Conservation (phyloP, 768 basidiomycete species). For the Galerina marginata region DNA sequence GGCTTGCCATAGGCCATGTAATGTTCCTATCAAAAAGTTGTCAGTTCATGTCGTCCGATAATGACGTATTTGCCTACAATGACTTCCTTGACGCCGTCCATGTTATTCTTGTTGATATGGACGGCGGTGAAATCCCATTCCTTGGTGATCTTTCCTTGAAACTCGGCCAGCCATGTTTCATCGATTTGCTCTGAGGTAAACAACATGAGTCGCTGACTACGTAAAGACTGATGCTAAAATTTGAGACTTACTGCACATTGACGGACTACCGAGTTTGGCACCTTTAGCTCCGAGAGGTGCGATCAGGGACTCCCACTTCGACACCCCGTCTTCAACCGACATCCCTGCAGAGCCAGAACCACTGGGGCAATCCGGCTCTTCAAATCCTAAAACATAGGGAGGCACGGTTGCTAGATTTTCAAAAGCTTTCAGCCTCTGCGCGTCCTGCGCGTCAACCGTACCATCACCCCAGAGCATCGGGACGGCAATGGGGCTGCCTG, state of each 20-base stretch:
- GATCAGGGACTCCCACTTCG: constrained; percentile 45
- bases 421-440: constrained; percentile 42
- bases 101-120: constrained; percentile 53
- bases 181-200: constrained; percentile 46
- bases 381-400: constrained; percentile 48
- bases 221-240: neutral
- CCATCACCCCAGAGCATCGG: constrained; percentile 57
- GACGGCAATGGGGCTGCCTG: constrained; percentile 44
- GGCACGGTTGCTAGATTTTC: constrained; percentile 39
- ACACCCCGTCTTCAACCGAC: constrained; percentile 45
- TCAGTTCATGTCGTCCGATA: too few relatives aligned
- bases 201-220: neutral
- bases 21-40: constrained; percentile 36
- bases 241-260: constrained; percentile 51
- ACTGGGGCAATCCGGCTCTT: constrained; percentile 52
- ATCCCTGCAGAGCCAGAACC: constrained; percentile 52
- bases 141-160: constrained; percentile 41
- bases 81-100: constrained; percentile 49
- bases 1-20: constrained; percentile 51
- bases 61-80: constrained; percentile 34
- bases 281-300: constrained; percentile 47
- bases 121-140: constrained; percentile 53
- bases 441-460: constrained; percentile 42
- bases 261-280: constrained; percentile 47
- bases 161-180: constrained; percentile 51